These are phyloP conservation scores for Trichoderma erinaceum DNA, from an alignment of 495 filamentous ascomycete species.

Conservation along the genomic window DNA sequence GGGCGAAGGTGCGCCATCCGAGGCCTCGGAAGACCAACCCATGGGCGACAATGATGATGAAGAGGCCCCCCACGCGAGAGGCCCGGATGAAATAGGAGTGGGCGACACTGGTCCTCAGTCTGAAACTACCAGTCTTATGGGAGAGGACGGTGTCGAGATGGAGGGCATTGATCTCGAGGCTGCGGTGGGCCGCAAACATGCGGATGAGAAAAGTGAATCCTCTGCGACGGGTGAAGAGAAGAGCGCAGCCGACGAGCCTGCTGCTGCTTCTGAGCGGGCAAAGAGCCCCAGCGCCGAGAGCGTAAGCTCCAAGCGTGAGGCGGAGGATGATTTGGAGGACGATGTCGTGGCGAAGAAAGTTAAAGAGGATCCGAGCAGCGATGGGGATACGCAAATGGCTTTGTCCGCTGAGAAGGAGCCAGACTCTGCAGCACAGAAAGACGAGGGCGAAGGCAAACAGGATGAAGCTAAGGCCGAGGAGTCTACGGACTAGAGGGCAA, in stretches of 20 bases:
- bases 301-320: constrained; percentile 36
- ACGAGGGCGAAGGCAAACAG: neutral
- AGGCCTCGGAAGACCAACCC: constrained; percentile 24
- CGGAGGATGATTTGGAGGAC: constrained; percentile 35
- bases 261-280: constrained; percentile 20
- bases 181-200: constrained; percentile 42
- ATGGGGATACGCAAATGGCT: constrained; percentile 14
- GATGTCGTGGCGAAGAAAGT: constrained; percentile 31
- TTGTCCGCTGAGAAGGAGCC: neutral
- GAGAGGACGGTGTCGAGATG: constrained; percentile 31
- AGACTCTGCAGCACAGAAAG: neutral
- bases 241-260: neutral
- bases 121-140: constrained; percentile 24
- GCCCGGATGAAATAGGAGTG: constrained; percentile 74
- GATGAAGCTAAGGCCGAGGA: neutral
- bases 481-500: neutral
- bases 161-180: constrained; percentile 49
- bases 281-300: constrained; percentile 11
- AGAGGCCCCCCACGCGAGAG: constrained; percentile 72
- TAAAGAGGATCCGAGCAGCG: constrained; percentile 28
- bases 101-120: constrained; percentile 80
- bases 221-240: neutral
- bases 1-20: constrained; percentile 15
- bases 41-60: constrained; percentile 42
- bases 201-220: constrained; percentile 15